These are phyloP conservation scores for Penicillium glabrum DNA, from an alignment of 2,329 filamentous ascomycete species.

Conservation along the genomic window DNA sequence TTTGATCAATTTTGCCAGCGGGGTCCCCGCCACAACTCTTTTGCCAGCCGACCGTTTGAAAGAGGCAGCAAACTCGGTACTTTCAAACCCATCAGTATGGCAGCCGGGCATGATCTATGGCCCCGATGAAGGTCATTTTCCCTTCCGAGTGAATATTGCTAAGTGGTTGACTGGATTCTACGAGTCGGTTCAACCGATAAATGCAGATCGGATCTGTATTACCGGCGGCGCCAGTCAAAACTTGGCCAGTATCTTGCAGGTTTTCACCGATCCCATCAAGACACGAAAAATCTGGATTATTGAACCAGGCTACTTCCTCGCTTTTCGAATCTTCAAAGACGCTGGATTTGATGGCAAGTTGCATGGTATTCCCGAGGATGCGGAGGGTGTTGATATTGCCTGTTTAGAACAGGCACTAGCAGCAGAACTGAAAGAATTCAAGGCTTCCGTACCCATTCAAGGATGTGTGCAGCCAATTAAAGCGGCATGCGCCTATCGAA, in stretches of 20 bases:
- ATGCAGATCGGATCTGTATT: slow-evolving; percentile 65
- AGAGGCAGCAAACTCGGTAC: not conserved
- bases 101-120: slow-evolving; percentile 58
- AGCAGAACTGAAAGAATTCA: slow-evolving; percentile 46
- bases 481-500: slow-evolving; percentile 3
- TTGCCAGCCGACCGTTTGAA: not conserved
- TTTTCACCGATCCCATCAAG: slow-evolving; percentile 72
- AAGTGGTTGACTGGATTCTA: slow-evolving; percentile 68
- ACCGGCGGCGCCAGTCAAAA: slow-evolving; percentile 82
- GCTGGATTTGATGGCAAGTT: slow-evolving; percentile 67
- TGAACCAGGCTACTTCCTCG: slow-evolving; percentile 76
- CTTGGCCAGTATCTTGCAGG: slow-evolving; percentile 70
- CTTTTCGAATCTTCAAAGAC: slow-evolving; percentile 77
- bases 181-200: slow-evolving; percentile 35
- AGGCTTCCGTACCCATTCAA: slow-evolving; percentile 20
- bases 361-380: slow-evolving; percentile 67
- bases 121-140: slow-evolving; percentile 68
- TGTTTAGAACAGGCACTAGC: slow-evolving; percentile 45
- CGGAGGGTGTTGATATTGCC: slow-evolving; percentile 69
- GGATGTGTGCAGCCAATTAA: no score
- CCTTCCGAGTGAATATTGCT: slow-evolving; percentile 65
- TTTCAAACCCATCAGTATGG: not conserved
- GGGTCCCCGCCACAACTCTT: not conserved
- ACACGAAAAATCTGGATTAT: slow-evolving; percentile 75
- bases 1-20: not conserved